A percentile compares a stretch with the other conserved stretches of the same genome.
These are phyloP conservation scores for Dactylellina haptotyla DNA, from an alignment of 2,329 filamentous ascomycete species.

Conservation along the genomic window DNA sequence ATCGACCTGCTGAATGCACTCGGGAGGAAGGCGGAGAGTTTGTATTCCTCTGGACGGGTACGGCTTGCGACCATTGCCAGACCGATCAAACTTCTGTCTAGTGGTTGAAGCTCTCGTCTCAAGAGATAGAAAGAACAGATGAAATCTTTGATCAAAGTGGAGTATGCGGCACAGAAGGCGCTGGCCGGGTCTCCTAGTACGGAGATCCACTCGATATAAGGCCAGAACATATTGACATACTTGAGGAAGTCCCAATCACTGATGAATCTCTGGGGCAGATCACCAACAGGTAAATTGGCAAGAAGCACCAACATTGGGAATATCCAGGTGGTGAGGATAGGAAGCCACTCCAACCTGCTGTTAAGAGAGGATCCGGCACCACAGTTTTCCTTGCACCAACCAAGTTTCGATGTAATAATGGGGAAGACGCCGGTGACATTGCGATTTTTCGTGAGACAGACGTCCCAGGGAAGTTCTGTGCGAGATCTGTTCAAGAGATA, in stretches of 20 bases:
- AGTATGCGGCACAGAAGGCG: slow-evolving; percentile 54
- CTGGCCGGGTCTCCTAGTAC: slow-evolving; percentile 55
- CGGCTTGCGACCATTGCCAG: slow-evolving; percentile 51
- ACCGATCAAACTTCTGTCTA: slow-evolving; percentile 20
- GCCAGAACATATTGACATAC: slow-evolving; percentile 6
- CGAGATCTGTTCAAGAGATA: slow-evolving; percentile 20
- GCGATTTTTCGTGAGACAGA: slow-evolving; percentile 17
- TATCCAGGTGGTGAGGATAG: slow-evolving; percentile 11
- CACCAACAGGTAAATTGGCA: slow-evolving; percentile 15
- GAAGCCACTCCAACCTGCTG: slow-evolving; percentile 14
- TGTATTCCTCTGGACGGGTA: slow-evolving; percentile 53
- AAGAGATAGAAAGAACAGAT: slow-evolving; percentile 3
- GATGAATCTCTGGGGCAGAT: slow-evolving; percentile 16
- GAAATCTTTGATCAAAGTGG: slow-evolving; percentile 24
- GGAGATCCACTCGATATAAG: slow-evolving; percentile 23
- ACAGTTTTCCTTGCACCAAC: slow-evolving; percentile 17
- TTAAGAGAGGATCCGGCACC: slow-evolving; percentile 1
- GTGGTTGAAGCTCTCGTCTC: slow-evolving; percentile 1
- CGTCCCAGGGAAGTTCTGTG: slow-evolving; percentile 10
- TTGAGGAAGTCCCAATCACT: neutral
- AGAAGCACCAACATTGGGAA: slow-evolving; percentile 28
- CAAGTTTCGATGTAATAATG: slow-evolving; percentile 6
- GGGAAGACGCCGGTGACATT: slow-evolving; percentile 7
- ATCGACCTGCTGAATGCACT: slow-evolving; percentile 11
- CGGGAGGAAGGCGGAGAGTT: slow-evolving; percentile 45